A percentile compares a stretch with the other conserved stretches of the same genome.
phyloP scores from a whole-genome alignment of 495 filamentous ascomycete genomes.

The Zalerion maritima region DNA sequence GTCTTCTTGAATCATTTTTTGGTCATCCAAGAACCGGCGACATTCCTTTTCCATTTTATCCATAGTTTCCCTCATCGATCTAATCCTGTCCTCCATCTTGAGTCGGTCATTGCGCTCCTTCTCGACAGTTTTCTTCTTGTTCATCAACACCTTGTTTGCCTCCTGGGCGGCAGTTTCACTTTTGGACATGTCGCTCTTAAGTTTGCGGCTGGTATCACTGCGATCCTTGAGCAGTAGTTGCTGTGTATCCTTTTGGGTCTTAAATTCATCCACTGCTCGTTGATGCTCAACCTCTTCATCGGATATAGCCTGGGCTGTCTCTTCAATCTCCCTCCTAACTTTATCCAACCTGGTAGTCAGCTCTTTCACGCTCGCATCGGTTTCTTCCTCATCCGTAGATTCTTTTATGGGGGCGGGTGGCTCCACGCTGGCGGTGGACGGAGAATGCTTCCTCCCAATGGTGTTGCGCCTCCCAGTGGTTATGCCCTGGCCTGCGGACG shows the following conservation, averaged over 20 bases:
- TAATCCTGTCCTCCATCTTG: conserved; percentile 16
- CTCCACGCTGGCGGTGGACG: conserved; percentile 48
- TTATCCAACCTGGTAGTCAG: conserved; percentile 58
- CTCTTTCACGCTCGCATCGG: conserved; percentile 32
- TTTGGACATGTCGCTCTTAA: conserved; percentile 65
- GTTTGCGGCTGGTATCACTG: conserved; percentile 66
- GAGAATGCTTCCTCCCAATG: conserved; percentile 61
- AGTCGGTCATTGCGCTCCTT: conserved; percentile 21
- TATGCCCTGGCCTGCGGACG: conserved; percentile 47
- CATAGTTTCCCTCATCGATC: conserved; percentile 14
- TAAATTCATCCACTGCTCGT: conserved; percentile 61
- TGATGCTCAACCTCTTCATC: conserved; percentile 55
- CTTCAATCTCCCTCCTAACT: conserved; percentile 55
- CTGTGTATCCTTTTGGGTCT: conserved; percentile 53
- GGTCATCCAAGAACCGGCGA: too few species aligned
- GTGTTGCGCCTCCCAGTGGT: conserved; percentile 48
- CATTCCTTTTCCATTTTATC: conserved; percentile 12
- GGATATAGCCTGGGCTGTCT: conserved; percentile 33
- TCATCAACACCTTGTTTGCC: conserved; percentile 58
- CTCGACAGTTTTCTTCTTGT: conserved; percentile 40
- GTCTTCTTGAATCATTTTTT: too few species aligned
- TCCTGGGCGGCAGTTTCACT: conserved; percentile 75
- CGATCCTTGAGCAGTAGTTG: conserved; percentile 65
- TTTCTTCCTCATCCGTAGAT: conserved; percentile 23
- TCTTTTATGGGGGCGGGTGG: conserved; percentile 31